A percentile compares a stretch with the other conserved stretches of the same genome.
phyloP scores from a whole-genome alignment of 2,329 filamentous ascomycete species.

The Ascochyta viciae-villosae region DNA sequence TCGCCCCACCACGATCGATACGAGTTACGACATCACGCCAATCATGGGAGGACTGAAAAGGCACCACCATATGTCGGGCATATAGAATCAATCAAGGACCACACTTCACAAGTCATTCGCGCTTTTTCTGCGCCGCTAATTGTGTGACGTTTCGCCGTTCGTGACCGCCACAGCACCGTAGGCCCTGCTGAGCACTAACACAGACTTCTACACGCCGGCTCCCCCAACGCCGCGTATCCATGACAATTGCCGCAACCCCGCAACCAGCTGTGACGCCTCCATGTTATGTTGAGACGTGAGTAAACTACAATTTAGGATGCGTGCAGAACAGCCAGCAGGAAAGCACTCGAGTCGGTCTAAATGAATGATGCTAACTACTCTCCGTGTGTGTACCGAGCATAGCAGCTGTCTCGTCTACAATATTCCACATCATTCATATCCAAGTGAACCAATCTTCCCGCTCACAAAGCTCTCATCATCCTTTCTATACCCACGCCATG shows the following conservation, averaged over 20 bases:
- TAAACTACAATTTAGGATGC: not conserved
- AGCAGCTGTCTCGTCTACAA: too few relatives aligned
- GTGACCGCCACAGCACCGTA: not conserved
- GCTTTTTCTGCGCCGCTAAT: too few relatives aligned
- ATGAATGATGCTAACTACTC: too few relatives aligned
- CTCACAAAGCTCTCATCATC: too few relatives aligned
- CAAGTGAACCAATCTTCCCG: too few relatives aligned
- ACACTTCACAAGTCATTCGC: slow-evolving; percentile 17
- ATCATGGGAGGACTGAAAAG: slow-evolving; percentile 34
- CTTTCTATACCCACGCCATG: not conserved
- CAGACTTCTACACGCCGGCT: slow-evolving; percentile 1
- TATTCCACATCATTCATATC: not conserved
- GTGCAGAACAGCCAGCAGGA: too few relatives aligned
- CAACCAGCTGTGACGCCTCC: not conserved
- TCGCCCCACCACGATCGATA: slow-evolving; percentile 30
- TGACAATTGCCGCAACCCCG: slow-evolving; percentile 3
- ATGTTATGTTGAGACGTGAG: not conserved
- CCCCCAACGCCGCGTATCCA: slow-evolving; percentile 5
- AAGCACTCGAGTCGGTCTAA: too few relatives aligned
- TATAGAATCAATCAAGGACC: slow-evolving; percentile 38
- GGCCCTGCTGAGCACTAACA: slow-evolving; percentile 2
- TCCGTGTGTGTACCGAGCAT: too few relatives aligned
- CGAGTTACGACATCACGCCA: slow-evolving; percentile 36
- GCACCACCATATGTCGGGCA: slow-evolving; percentile 33
- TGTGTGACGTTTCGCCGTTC: too few relatives aligned